A percentile compares a stretch with the other conserved stretches of the same genome.
Conservation (phyloP, 2,329 filamentous ascomycete genomes). For the Madurella fahalii region DNA sequence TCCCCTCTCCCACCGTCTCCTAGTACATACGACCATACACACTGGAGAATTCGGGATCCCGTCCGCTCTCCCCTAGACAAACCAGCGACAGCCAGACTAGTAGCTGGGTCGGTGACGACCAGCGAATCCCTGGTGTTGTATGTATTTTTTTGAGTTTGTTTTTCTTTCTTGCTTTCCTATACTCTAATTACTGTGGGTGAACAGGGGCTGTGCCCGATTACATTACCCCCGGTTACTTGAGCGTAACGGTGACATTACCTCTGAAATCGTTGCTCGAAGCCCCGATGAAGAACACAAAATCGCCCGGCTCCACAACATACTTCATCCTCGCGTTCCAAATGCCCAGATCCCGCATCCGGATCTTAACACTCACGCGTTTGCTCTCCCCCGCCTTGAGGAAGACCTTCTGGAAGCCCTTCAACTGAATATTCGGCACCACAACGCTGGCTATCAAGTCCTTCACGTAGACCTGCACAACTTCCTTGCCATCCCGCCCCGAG, state of each 20-base stretch:
- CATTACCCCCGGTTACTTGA: not conserved
- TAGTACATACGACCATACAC: no score
- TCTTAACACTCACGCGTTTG: conserved; percentile 45
- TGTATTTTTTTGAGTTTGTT: no score
- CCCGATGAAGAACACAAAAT: conserved; percentile 62
- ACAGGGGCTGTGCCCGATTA: no score
- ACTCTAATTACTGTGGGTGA: no score
- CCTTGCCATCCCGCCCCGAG: conserved; percentile 53
- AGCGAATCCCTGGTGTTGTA: no score
- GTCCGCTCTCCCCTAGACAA: no score
- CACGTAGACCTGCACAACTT: conserved; percentile 67
- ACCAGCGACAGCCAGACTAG: no score
- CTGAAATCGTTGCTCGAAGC: conserved; percentile 53
- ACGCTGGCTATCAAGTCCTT: conserved; percentile 59
- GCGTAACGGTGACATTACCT: conserved; percentile 10
- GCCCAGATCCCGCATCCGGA: conserved; percentile 54
- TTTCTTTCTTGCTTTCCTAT: no score
- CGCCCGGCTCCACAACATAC: conserved; percentile 70
- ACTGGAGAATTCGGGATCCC: no score
- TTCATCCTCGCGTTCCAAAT: conserved; percentile 60
- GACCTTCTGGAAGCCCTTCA: conserved; percentile 67
- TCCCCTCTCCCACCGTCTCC: no score
- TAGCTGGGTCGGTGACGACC: no score
- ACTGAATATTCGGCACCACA: conserved; percentile 59
- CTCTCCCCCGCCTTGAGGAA: conserved; percentile 56